Percentiles rank a stretch among this genome's conserved stretches.
These are phyloP conservation scores for Podospora didyma DNA, from an alignment of 495 filamentous ascomycete genomes.

Conservation along the genomic window DNA sequence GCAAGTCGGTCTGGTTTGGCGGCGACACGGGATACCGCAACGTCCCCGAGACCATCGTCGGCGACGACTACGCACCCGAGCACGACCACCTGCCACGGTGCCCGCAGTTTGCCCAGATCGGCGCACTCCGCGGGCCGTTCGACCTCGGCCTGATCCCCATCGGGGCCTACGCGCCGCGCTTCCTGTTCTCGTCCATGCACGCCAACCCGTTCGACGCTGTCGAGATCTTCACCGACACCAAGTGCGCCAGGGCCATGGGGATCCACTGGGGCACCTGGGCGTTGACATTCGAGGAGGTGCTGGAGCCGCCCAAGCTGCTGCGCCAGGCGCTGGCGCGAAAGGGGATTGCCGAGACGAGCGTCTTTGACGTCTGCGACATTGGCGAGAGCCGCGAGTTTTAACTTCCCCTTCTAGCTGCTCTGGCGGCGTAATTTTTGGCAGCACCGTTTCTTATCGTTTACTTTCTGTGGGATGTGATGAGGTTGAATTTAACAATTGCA, in stretches of 20 bases:
- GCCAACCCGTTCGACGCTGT: constrained; percentile 85
- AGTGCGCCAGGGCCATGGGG: constrained; percentile 75
- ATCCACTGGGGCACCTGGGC: constrained; percentile 97
- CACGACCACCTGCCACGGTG: constrained; percentile 66
- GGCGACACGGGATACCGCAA: constrained; percentile 78
- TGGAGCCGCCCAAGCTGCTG: constrained; percentile 77
- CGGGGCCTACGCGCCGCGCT: constrained; percentile 82
- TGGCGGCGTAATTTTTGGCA: not conserved
- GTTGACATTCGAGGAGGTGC: constrained; percentile 77
- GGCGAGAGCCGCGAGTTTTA: constrained; percentile 79
- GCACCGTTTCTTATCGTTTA: too few relatives aligned
- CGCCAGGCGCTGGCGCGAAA: constrained; percentile 69
- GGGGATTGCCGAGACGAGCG: constrained; percentile 66
- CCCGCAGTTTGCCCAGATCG: constrained; percentile 86
- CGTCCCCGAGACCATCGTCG: constrained; percentile 50
- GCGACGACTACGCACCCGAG: constrained; percentile 70
- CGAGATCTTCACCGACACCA: constrained; percentile 85
- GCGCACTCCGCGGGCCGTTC: constrained; percentile 76
- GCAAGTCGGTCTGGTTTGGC: constrained; percentile 71
- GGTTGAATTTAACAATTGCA: not conserved
- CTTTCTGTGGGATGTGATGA: not conserved
- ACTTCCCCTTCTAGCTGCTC: too few relatives aligned
- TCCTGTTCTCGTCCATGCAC: constrained; percentile 74
- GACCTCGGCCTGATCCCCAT: constrained; percentile 95
- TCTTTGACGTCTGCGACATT: constrained; percentile 86